A percentile compares a stretch with the other conserved stretches of the same genome.
These are phyloP conservation scores for Sistotremastrum suecicum DNA, from an alignment of 768 basidiomycete species.

Conservation along the genomic window DNA sequence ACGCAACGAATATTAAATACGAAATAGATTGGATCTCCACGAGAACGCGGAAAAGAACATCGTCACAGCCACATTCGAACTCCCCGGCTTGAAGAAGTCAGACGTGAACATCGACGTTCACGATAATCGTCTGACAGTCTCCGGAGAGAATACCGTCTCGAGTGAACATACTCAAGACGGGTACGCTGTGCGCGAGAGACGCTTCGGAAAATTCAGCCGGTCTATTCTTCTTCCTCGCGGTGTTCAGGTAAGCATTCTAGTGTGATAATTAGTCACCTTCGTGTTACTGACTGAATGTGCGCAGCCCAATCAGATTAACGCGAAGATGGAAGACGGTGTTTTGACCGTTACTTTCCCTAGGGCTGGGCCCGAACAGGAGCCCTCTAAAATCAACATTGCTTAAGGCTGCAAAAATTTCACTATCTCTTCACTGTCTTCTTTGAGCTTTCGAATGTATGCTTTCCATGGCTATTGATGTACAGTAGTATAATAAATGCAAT, in stretches of 20 bases:
- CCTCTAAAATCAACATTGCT: constrained; percentile 23
- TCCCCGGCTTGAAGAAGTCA: constrained; percentile 38
- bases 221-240: constrained; percentile 33
- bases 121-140: constrained; percentile 32
- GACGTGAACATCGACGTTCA: constrained; percentile 33
- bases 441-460: too few species aligned
- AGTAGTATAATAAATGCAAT: too few species aligned
- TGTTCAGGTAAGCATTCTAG: constrained; percentile 23
- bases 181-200: constrained; percentile 33
- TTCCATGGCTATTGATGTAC: too few species aligned
- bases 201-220: constrained; percentile 34
- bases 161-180: constrained; percentile 20
- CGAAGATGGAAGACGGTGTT: constrained; percentile 37
- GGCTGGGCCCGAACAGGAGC: constrained; percentile 18
- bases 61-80: constrained; percentile 39
- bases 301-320: constrained; percentile 23
- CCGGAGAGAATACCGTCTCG: constrained; percentile 25
- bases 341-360: constrained; percentile 41
- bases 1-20: too few species aligned
- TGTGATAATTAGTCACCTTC: background rate
- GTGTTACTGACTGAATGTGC: constrained; percentile 10
- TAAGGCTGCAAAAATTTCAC: constrained; percentile 7
- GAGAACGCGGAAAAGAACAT: constrained; percentile 25
- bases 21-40: constrained; percentile 28
- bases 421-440: too few species aligned